phyloP scores from a whole-genome alignment of 202 grass and related monocot genomes.

The Zizania palustris region DNA sequence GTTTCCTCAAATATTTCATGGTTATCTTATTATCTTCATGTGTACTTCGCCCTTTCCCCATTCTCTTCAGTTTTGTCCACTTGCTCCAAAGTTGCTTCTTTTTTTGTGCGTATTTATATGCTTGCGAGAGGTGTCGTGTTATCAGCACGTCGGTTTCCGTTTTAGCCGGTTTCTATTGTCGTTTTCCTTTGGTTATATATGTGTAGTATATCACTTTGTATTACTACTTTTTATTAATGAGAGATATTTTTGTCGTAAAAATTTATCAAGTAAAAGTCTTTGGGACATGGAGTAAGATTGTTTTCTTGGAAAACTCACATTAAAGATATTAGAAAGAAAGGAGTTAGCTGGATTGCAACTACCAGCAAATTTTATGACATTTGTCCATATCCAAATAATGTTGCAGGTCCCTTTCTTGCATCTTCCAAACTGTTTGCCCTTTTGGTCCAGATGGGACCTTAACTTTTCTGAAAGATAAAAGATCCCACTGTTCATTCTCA shows the following conservation, averaged over 20 bases:
- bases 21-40: conserved; percentile 4
- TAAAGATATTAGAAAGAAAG: neutral
- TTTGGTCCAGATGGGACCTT: conserved; percentile 22
- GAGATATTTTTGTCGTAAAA: too few species aligned
- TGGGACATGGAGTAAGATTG: too few species aligned
- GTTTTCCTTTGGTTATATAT: too few species aligned
- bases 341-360: neutral
- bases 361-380: conserved; percentile 36
- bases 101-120: conserved; percentile 25
- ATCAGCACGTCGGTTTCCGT: conserved; percentile 1
- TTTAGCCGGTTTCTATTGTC: conserved; percentile 1
- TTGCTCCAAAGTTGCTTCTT: conserved; percentile 19
- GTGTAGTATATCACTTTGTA: too few species aligned
- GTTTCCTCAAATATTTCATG: neutral
- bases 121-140: neutral
- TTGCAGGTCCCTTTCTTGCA: conserved; percentile 37
- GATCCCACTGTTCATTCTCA: conserved; percentile 11
- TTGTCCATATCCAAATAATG: conserved; percentile 42
- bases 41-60: conserved; percentile 13
- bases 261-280: too few species aligned
- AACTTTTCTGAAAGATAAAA: neutral
- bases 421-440: conserved; percentile 31
- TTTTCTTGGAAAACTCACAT: neutral
- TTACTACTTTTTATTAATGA: too few species aligned
- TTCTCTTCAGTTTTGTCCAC: neutral